Percentiles rank a stretch among this genome's conserved stretches.
Evolutionary conservation across 176 grass and related monocot species (phyloP).

Genomic region (Oryza brachyantha): DNA sequence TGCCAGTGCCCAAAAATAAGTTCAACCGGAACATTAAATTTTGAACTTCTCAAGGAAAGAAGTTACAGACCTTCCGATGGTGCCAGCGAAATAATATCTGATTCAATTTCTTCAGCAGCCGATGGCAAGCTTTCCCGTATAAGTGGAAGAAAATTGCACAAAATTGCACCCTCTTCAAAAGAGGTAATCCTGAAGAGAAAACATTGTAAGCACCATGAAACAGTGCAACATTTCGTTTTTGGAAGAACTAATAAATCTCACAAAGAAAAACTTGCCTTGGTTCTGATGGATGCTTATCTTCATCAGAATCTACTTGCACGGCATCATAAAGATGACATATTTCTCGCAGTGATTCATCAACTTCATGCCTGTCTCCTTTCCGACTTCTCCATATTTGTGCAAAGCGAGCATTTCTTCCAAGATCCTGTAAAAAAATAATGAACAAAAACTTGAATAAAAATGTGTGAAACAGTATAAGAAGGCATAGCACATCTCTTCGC

Average conservation of each 20-base stretch:
- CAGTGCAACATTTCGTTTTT: neutral
- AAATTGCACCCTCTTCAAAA: conserved; percentile 58
- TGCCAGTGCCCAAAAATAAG: too few species aligned
- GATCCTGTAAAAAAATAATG: conserved; percentile 39
- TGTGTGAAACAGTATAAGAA: neutral
- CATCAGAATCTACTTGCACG: too few species aligned
- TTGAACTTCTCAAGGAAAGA: conserved; percentile 22
- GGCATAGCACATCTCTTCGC: neutral
- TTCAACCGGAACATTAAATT: too few species aligned
- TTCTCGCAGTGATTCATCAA: too few species aligned
- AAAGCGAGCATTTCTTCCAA: conserved; percentile 82
- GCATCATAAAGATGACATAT: too few species aligned
- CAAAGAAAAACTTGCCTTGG: too few species aligned
- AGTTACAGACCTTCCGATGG: conserved; percentile 61
- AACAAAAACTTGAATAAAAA: conserved; percentile 12
- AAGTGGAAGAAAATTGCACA: conserved; percentile 85
- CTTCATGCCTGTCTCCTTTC: conserved; percentile 38
- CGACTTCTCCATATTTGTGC: conserved; percentile 91
- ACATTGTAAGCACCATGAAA: conserved; percentile 21
- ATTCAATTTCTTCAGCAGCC: conserved; percentile 76
- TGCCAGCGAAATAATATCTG: conserved; percentile 54
- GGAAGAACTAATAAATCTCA: conserved; percentile 10
- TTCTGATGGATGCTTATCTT: too few species aligned
- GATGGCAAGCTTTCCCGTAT: conserved; percentile 70
- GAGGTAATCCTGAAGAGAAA: conserved; percentile 45